Percentiles rank a stretch among this genome's conserved stretches.
phyloP scores from a whole-genome alignment of 2,329 filamentous ascomycete genomes.

The Apiospora koreana region DNA sequence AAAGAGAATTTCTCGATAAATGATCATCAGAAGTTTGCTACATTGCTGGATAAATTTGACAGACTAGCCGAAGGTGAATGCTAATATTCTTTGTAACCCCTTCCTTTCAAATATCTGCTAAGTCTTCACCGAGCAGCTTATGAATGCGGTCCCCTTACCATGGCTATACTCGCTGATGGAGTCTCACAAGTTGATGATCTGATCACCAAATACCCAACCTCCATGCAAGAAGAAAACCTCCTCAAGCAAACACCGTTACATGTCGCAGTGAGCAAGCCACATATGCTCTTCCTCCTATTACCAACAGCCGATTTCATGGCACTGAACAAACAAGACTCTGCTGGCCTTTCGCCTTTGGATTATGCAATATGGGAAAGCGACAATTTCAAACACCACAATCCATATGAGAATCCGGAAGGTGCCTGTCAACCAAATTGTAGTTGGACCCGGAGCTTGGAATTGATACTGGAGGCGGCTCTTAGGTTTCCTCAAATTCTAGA shows the following conservation, averaged over 20 bases:
- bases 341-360: neutral
- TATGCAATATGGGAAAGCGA: neutral
- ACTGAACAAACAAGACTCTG: neutral
- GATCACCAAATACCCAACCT: neutral
- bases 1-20: neutral
- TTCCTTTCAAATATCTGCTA: neutral
- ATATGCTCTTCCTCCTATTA: neutral
- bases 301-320: neutral
- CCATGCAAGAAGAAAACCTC: neutral
- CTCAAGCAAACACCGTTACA: neutral
- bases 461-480: neutral
- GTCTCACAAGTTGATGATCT: neutral
- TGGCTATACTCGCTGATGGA: neutral
- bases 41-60: neutral
- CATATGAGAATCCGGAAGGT: no score
- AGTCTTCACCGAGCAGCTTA: neutral
- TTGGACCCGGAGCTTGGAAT: neutral
- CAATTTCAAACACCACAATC: no score
- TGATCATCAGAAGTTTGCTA: no score
- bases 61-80: neutral
- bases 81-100: no score
- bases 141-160: neutral
- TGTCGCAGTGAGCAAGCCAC: neutral
- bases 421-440: neutral
- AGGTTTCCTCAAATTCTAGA: neutral